A percentile compares a stretch with the other conserved stretches of the same genome.
phyloP scores from a whole-genome alignment of 371 early-diverging fungal species.

The Actinomucor elegans region DNA sequence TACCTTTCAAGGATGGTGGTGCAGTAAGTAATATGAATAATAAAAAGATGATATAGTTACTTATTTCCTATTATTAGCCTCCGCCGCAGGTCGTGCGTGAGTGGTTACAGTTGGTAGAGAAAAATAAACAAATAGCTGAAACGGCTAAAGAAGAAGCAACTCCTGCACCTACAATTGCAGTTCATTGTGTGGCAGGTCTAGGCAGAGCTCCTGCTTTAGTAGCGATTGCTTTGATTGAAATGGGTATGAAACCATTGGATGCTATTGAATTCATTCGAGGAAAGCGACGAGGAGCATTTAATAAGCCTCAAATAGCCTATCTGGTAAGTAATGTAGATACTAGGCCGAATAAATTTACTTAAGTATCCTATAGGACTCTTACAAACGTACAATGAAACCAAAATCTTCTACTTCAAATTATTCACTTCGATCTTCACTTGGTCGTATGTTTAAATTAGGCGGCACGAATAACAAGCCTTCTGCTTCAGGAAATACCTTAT shows the following conservation, averaged over 20 bases:
- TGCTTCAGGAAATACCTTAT: conserved; percentile 6
- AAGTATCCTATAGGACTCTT: conserved; percentile 27
- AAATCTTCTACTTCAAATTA: conserved; percentile 37
- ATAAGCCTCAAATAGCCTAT: conserved; percentile 78
- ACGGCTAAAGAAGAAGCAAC: conserved; percentile 38
- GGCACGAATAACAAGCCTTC: conserved; percentile 8
- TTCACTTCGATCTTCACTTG: conserved; percentile 35
- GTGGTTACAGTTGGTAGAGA: conserved; percentile 76
- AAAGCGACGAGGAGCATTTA: conserved; percentile 84
- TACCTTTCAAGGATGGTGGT: conserved; percentile 64
- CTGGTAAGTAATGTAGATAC: conserved; percentile 19
- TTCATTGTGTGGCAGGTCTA: conserved; percentile 90
- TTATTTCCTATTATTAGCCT: conserved; percentile 41
- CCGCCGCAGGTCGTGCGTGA: conserved; percentile 67
- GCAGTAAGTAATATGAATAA: conserved; percentile 38
- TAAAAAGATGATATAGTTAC: background rate
- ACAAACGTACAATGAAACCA: conserved; percentile 39
- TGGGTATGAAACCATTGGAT: conserved; percentile 82
- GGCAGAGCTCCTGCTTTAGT: conserved; percentile 76
- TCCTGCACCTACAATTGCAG: conserved; percentile 69
- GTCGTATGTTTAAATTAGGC: conserved; percentile 44
- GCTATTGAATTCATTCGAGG: conserved; percentile 77
- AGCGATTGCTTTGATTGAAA: conserved; percentile 83
- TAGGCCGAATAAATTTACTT: background rate
- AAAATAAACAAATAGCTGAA: conserved; percentile 23